These are phyloP conservation scores for Nymphaea colorata DNA, from an alignment of 164 flowering plant genomes.

Conservation along the genomic window DNA sequence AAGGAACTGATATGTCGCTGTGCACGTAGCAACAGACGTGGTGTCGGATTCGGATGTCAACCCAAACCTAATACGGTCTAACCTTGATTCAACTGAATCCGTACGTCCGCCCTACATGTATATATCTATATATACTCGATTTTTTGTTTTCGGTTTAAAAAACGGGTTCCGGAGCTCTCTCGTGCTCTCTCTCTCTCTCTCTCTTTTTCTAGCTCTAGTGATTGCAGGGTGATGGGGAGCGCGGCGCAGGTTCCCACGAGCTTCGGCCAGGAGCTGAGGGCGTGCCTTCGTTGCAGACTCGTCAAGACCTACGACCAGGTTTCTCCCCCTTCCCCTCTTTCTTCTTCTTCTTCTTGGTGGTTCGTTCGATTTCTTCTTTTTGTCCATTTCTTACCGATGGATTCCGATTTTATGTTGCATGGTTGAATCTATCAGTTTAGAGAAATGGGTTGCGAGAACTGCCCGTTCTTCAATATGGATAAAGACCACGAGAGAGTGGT, in stretches of 20 bases:
- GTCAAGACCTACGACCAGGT: conserved; percentile 98
- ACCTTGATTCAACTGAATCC: no score
- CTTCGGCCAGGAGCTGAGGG: conserved; percentile 92
- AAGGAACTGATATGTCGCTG: no score
- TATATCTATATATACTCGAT: no score
- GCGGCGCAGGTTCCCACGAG: conserved; percentile 92
- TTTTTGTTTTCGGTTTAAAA: no score
- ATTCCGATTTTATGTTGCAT: background rate
- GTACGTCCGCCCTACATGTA: no score
- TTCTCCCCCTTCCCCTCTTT: background rate
- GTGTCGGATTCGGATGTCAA: no score
- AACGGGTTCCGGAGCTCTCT: no score
- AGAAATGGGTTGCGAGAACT: conserved; percentile 93
- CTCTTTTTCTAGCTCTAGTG: no score
- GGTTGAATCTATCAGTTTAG: conserved; percentile 42
- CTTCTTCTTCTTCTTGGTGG: background rate
- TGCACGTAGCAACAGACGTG: no score
- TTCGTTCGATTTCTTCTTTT: background rate
- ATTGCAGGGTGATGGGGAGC: conserved; percentile 7
- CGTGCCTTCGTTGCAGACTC: conserved; percentile 95
- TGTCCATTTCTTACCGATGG: background rate
- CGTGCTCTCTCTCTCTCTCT: no score
- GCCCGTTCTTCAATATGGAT: conserved; percentile 86
- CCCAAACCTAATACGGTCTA: no score
- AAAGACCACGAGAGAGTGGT: conserved; percentile 75